Percentiles rank a stretch among this genome's conserved stretches.
These are phyloP conservation scores for Picea glauca DNA, from an alignment of 75 land plant species.

Conservation along the genomic window DNA sequence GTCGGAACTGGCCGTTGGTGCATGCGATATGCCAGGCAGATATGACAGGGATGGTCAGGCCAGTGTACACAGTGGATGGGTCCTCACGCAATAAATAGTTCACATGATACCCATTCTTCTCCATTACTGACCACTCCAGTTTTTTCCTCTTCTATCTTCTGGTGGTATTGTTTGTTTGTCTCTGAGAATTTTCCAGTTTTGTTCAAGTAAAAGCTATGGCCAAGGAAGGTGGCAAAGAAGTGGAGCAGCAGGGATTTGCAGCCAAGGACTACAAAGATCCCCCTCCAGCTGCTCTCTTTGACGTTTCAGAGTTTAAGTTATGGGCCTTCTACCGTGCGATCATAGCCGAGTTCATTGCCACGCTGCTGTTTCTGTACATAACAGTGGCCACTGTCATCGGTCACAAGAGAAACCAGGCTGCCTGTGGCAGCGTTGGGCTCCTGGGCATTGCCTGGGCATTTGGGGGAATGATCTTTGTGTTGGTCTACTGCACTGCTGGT, in stretches of 20 bases:
- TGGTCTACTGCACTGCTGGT: conserved; percentile 65
- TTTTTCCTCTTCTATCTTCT: background rate
- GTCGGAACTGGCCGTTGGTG: conserved; percentile 5
- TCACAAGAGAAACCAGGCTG: conserved; percentile 6
- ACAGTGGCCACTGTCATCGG: conserved; percentile 56
- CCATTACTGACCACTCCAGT: background rate
- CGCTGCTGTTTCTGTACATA: conserved; percentile 49
- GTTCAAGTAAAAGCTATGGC: conserved; percentile 18
- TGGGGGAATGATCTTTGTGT: conserved; percentile 63
- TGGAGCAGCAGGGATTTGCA: conserved; percentile 10
- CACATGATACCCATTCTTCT: background rate
- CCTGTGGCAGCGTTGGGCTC: conserved; percentile 42
- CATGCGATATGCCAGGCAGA: background rate
- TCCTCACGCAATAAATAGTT: background rate
- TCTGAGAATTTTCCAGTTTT: too few relatives aligned
- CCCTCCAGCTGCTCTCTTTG: conserved; percentile 42
- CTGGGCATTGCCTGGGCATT: conserved; percentile 62
- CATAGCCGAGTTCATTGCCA: conserved; percentile 64
- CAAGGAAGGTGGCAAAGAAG: conserved; percentile 24
- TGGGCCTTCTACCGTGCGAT: conserved; percentile 63
- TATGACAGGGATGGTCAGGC: conserved; percentile 1
- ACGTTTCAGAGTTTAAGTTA: conserved; percentile 25
- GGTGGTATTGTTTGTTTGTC: background rate
- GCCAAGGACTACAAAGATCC: conserved; percentile 55
- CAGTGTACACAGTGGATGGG: background rate